These are phyloP conservation scores for Ceratocystis diversiconidia DNA, from an alignment of 2,329 filamentous ascomycete genomes.

Conservation along the genomic window DNA sequence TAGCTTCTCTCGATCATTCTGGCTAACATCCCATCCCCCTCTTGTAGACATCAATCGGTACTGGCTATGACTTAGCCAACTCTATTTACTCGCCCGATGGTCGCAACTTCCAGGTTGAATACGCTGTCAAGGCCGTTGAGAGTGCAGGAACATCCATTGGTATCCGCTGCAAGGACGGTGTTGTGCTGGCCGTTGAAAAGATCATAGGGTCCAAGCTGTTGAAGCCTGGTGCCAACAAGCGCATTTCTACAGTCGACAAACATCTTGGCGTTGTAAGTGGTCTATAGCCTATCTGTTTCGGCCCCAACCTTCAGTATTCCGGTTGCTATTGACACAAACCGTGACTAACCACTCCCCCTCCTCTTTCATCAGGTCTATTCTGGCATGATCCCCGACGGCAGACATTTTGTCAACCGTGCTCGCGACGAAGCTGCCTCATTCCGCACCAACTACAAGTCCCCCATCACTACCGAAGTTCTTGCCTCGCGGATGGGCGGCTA, in stretches of 20 bases:
- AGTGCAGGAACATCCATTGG: slow-evolving; percentile 93
- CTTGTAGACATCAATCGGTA: slow-evolving; percentile 90
- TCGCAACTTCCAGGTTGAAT: slow-evolving; percentile 98
- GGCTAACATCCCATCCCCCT: not conserved
- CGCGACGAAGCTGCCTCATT: slow-evolving; percentile 86
- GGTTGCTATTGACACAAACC: not conserved
- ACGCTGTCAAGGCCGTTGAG: slow-evolving; percentile 96
- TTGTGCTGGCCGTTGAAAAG: slow-evolving; percentile 94
- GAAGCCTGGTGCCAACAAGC: slow-evolving; percentile 90
- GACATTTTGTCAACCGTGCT: slow-evolving; percentile 86
- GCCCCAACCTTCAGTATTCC: too few relatives aligned
- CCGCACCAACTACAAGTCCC: slow-evolving; percentile 87
- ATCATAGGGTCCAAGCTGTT: slow-evolving; percentile 88
- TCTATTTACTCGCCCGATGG: slow-evolving; percentile 99
- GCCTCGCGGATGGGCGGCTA: slow-evolving; percentile 90
- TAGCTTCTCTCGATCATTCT: not conserved
- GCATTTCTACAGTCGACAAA: slow-evolving; percentile 86
- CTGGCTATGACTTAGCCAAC: slow-evolving; percentile 97
- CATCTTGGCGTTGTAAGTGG: slow-evolving; percentile 77
- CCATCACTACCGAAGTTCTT: slow-evolving; percentile 77
- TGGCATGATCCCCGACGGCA: slow-evolving; percentile 84
- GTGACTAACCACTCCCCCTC: not conserved
- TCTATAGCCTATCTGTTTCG: too few relatives aligned
- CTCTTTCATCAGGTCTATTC: slow-evolving; percentile 58
- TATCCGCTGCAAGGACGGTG: slow-evolving; percentile 92